A percentile compares a stretch with the other conserved stretches of the same genome.
Conservation (phyloP, 352 stramenopile species). For the Aphanomyces astaci region DNA sequence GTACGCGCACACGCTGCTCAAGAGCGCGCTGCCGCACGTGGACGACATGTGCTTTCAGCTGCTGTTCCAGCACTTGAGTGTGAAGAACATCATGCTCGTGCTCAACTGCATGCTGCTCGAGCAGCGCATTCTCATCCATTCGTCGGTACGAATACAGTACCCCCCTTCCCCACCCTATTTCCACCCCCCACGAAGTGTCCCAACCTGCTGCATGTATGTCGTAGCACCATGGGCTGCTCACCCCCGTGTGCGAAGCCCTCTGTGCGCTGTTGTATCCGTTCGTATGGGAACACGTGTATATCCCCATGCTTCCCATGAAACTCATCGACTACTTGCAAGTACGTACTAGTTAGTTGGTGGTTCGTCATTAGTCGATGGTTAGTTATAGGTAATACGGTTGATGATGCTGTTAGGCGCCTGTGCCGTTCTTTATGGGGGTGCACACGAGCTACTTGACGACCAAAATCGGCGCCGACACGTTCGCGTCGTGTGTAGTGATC, state of each 20-base stretch:
- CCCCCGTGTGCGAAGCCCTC: slow-evolving; percentile 68
- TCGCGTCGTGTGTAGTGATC: slow-evolving; percentile 72
- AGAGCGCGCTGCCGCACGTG: slow-evolving; percentile 47
- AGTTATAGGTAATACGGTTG: not conserved
- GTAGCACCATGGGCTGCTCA: slow-evolving; percentile 61
- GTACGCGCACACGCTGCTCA: slow-evolving; percentile 44
- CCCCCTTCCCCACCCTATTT: no score
- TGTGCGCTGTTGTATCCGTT: slow-evolving; percentile 77
- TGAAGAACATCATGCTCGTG: slow-evolving; percentile 74
- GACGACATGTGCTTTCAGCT: slow-evolving; percentile 75
- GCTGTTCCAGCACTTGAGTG: slow-evolving; percentile 72
- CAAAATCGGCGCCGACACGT: slow-evolving; percentile 57
- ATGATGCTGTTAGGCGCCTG: slow-evolving; percentile 40
- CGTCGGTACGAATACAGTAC: slow-evolving; percentile 37
- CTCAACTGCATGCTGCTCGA: slow-evolving; percentile 77
- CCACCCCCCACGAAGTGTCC: no score
- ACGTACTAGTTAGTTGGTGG: no score
- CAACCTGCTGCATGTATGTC: no score
- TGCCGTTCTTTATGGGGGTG: slow-evolving; percentile 79
- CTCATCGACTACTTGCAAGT: slow-evolving; percentile 79
- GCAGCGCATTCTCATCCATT: slow-evolving; percentile 76
- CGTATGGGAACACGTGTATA: slow-evolving; percentile 79
- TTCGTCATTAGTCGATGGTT: no score
- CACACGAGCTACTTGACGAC: slow-evolving; percentile 77
- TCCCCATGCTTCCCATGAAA: slow-evolving; percentile 72